Evolutionary conservation across 2,329 filamentous ascomycete genomes (phyloP).

Genomic region (Trichoderma citrinoviride): DNA sequence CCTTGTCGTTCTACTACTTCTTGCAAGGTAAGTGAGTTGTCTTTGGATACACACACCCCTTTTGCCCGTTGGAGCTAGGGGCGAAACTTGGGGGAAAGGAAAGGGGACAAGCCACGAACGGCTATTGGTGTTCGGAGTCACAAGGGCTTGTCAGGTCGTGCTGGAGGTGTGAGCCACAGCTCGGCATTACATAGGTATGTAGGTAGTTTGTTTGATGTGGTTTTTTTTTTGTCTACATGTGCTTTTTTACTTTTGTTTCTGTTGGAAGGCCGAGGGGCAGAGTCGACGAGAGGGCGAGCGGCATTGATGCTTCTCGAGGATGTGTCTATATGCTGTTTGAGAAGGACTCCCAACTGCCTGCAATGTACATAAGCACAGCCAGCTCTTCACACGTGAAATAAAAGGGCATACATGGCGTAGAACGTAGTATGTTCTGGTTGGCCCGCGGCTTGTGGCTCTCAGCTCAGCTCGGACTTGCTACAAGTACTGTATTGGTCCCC

Average conservation of each 20-base stretch:
- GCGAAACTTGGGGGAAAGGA: not conserved
- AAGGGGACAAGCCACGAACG: not conserved
- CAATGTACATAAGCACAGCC: not conserved
- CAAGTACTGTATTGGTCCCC: not conserved
- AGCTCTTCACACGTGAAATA: not conserved
- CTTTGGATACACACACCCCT: not conserved
- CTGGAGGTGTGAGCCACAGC: constrained; percentile 3
- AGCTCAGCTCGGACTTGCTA: not conserved
- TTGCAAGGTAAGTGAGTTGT: no score
- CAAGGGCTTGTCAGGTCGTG: not conserved
- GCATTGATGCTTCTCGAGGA: not conserved
- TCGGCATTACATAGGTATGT: constrained; percentile 1
- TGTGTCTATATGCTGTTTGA: no score
- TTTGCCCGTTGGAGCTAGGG: constrained; percentile 15
- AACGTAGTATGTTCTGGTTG: not conserved
- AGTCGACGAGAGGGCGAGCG: not conserved
- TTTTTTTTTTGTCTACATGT: not conserved
- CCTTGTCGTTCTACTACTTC: not conserved
- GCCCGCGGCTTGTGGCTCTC: constrained; percentile 7
- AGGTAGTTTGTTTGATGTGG: no score
- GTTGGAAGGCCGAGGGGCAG: not conserved
- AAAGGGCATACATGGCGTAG: not conserved
- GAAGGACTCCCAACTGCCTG: not conserved
- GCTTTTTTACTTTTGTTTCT: not conserved
- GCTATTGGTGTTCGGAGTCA: constrained; percentile 15